phyloP scores from a whole-genome alignment of 306 rosid species.

The Lagenaria siceraria region DNA sequence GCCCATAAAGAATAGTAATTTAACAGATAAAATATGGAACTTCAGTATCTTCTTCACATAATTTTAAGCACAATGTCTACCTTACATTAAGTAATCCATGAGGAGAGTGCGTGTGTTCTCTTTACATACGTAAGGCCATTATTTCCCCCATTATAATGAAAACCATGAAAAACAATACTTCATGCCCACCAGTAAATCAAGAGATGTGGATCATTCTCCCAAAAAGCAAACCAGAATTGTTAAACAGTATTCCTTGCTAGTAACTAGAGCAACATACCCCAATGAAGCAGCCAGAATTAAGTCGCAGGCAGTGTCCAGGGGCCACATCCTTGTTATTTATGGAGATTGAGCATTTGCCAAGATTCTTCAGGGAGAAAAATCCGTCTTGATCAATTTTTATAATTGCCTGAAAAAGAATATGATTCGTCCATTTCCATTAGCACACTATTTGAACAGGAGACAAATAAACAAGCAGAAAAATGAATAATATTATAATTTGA shows the following conservation, averaged over 20 bases:
- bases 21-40: background rate
- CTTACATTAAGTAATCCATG: background rate
- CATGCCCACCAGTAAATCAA: background rate
- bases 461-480: background rate
- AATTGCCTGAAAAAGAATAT: constrained; percentile 37
- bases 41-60: background rate
- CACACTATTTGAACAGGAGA: background rate
- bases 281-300: constrained; percentile 55
- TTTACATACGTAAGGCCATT: background rate
- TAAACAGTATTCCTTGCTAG: background rate
- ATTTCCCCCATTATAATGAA: background rate
- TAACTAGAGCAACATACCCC: constrained; percentile 44
- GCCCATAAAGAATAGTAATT: background rate
- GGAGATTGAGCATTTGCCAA: constrained; percentile 54
- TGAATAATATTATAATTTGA: background rate
- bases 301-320: constrained; percentile 47
- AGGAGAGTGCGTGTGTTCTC: background rate
- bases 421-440: background rate
- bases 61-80: background rate
- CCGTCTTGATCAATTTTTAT: constrained; percentile 70
- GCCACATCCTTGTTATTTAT: constrained; percentile 68
- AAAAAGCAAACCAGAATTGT: background rate
- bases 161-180: background rate
- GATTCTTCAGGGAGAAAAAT: constrained; percentile 58
- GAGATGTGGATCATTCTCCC: background rate